phyloP scores from a whole-genome alignment of 331 rosid species.

The Acacia pycnantha region DNA sequence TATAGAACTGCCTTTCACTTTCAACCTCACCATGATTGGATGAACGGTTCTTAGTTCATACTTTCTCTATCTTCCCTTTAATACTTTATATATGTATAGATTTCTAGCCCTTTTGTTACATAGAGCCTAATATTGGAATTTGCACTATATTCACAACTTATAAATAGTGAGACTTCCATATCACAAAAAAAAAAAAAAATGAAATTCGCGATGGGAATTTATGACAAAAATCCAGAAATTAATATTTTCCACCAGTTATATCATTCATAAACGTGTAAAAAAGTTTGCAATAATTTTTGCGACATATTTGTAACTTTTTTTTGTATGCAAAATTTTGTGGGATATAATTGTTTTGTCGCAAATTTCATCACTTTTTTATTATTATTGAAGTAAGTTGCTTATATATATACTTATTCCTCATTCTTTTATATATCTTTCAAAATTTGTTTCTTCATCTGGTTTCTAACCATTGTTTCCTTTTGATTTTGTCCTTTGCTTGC shows the following conservation, averaged over 20 bases:
- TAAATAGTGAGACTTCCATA: neutral
- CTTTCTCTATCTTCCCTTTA: neutral
- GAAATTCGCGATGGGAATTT: neutral
- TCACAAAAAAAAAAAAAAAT: no score
- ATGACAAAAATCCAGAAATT: neutral
- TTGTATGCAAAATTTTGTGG: neutral
- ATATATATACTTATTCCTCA: neutral
- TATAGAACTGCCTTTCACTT: conserved; percentile 33
- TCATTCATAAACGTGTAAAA: no score
- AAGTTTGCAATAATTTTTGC: no score
- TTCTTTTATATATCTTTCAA: neutral
- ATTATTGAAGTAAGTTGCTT: neutral
- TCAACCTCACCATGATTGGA: conserved; percentile 32
- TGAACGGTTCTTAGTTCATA: conserved; percentile 20
- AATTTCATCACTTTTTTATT: neutral
- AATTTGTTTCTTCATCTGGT: neutral
- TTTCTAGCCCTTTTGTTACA: neutral
- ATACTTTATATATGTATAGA: neutral
- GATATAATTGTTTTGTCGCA: neutral
- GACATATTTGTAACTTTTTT: neutral
- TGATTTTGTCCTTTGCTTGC: neutral
- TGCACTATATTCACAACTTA: neutral
- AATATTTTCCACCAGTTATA: no score
- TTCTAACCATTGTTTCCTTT: neutral
- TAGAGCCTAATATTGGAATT: neutral